These are phyloP conservation scores for Berberis thunbergii DNA, from an alignment of 164 flowering plant genomes.

Conservation along the genomic window DNA sequence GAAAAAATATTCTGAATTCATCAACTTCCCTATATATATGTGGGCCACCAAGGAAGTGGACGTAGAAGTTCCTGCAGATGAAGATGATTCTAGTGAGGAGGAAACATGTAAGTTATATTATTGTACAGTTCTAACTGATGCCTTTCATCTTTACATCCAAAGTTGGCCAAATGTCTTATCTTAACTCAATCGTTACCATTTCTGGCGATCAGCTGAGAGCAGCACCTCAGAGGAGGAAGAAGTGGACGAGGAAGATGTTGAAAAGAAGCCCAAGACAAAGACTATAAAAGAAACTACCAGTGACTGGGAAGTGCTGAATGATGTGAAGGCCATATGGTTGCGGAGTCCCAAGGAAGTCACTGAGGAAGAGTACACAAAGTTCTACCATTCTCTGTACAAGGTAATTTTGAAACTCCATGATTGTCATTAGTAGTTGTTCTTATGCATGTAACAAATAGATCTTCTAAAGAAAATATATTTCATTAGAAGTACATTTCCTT, in stretches of 20 bases:
- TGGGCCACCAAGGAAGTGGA: slow-evolving; percentile 94
- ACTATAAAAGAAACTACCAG: slow-evolving; percentile 69
- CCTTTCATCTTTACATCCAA: too few species aligned
- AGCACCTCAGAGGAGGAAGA: slow-evolving; percentile 60
- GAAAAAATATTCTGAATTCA: slow-evolving; percentile 90
- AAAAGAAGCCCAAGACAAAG: slow-evolving; percentile 82
- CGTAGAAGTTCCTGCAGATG: slow-evolving; percentile 90
- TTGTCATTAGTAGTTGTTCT: too few species aligned
- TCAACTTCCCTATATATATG: slow-evolving; percentile 83
- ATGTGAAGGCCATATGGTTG: slow-evolving; percentile 93
- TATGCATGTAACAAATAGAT: background rate
- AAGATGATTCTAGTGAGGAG: slow-evolving; percentile 77
- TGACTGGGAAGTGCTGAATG: slow-evolving; percentile 96
- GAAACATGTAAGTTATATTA: slow-evolving; percentile 36
- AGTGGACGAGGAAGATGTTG: slow-evolving; percentile 29
- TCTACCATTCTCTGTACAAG: slow-evolving; percentile 88
- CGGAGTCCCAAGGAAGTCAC: slow-evolving; percentile 93
- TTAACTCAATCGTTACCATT: background rate
- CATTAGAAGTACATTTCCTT: background rate
- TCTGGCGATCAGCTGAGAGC: slow-evolving; percentile 46
- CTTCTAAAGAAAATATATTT: background rate
- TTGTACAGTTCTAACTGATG: too few species aligned
- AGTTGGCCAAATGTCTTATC: too few species aligned
- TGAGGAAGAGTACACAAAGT: slow-evolving; percentile 88
- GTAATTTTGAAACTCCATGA: slow-evolving; percentile 16